Base-by-base conservation (phyloP, 1,284 basidiomycete species). In the Microbotryomycetes sp. region DNA sequence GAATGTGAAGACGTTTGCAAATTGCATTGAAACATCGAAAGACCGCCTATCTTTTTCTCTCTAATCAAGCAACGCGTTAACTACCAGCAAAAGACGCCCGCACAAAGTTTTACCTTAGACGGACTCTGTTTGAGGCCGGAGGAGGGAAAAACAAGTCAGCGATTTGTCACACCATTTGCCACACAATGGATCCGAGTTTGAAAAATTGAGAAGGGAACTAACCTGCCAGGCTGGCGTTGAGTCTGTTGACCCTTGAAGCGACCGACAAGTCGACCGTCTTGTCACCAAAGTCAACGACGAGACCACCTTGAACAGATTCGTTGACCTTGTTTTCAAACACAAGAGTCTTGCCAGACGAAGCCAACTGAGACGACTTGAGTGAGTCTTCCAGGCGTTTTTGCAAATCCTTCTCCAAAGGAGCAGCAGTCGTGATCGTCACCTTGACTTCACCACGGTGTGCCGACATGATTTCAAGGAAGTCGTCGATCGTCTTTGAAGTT, bases 181-280 rank as follows among this genome's bases (percentile, higher is more conserved):
- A n/a, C n/a, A n/a, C n/a, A n/a, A n/a, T n/a, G n/a, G n/a, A n/a
- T n/a, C n/a, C n/a, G n/a, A n/a, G n/a, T n/a, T n/a, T n/a, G n/a
- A n/a, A n/a, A n/a, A n/a, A n/a, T n/a, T n/a, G 49, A 51, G 14
- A 19, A 1, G 25, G 6, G 23, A n/a, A 56, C 67, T 47, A 3
- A 65, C 68, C 57, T 45, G 87, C 82, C 58, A 97, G 82, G 73
- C 89, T 82, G 70, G 83, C 83, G 83, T 97, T 97, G 76, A 97
- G 84, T 80, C 92, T 92, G 77, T 87, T 94, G 74, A 98, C 91
- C 64, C 90, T 88, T 64, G 88, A 89, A 57, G 86, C 86, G 58
- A 96, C 93, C 72, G 89, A 92, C 68, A 97, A 83, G 79, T 98
- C 96, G 72, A 97, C 88, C 60, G 90, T 92, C 82, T 93, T 93